Evolutionary conservation across 371 early-diverging fungal species (phyloP), one percentile per base, ranked within the genome.

Genomic region (Cladochytrium tenue): DNA sequence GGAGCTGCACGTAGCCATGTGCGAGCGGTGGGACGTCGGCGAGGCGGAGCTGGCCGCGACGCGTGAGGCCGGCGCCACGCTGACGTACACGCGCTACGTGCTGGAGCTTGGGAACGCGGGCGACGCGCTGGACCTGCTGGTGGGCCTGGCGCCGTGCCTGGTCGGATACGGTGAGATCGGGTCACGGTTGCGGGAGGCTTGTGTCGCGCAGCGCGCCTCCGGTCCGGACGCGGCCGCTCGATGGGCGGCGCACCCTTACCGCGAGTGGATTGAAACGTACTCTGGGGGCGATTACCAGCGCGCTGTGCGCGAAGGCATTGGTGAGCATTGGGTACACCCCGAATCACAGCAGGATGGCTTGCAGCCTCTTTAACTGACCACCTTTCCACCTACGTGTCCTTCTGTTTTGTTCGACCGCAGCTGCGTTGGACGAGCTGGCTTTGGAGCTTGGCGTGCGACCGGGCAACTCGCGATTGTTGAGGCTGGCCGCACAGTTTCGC

Each of bases 121-220:
- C n/a, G 90, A 89, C 67, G 69, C 84, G 33, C 68, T 93, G 3
- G 92, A 93, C 60, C 80, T 93, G 51, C 85, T 86, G 27, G 83
- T 87, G 23, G 92, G 92, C 23, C 85, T 93, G 75, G 87, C 88
- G 0, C 91, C 94, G 15, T 93, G 94, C 59, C 69, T 92, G 35
- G 64, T 93, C 32, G 94, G 94, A 20, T 93, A 93, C 68, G 92
- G 91, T 53, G 88, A 88, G 33, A 90, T 92, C 53, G 92, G 91
- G 7, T n/a, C 73, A 2, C 80, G 83, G 17, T 71, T 91, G 25
- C 82, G 74, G 52, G 83, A 84, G 56, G 89, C 89, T 58, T n/a
- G n/a, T n/a, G n/a, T n/a, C n/a, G n/a, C n/a, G n/a, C n/a, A n/a
- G n/a, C 89, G 88, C 28, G 72, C 69, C 4, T 90, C 91, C 0